Evolutionary conservation across 345 rosid species (phyloP), one percentile per base, ranked within the genome.

Genomic region (Aethionema arabicum): DNA sequence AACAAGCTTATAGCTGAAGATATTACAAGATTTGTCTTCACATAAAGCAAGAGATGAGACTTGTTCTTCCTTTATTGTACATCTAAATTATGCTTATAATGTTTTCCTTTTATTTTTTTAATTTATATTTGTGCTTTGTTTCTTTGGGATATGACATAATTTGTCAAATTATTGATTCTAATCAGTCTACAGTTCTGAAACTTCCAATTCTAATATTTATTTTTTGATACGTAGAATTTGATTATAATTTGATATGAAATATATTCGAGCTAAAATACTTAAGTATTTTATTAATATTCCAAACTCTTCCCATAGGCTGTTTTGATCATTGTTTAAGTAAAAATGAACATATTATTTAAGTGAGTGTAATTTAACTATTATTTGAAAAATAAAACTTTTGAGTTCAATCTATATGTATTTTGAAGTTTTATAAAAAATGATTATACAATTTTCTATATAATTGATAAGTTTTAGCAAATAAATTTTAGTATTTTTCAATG

Each of bases 31-130:
- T 43, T 37, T 71, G 43, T 57, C 43, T 50, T 63, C 69, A 57
- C 15, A 41, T 41, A 63, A 63, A 63, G 65, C 39, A 33, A 62
- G 21, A 56, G 65, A 70, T 50, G 65, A 70, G 57, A 70, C 43
- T 64, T 70, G 75, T 70, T 70, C 55, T 63, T 70, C 75, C 75
- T 70, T 70, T 70, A 70, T 64, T 70, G 70, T 70, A 64, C 75
- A 70, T 70, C 54, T 35, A 11, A 35, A 42, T 57, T 64, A 70
- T 70, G 65, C 75, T 40, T 60, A 57, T 57, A 64, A 57, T 64
- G 74, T 58, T 64, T 50, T 50, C 69, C 69, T 63, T 70, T 63
- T 63, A 50, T 63, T 57, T 56, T 42, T 56, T 57, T 58, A 57
- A 16, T 63, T 54, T 61, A 62, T 61, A 40, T 46, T 27, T 55